A percentile compares a stretch with the other conserved stretches of the same genome.
These are phyloP conservation scores for Lepidium sativum DNA, from an alignment of 345 rosid genomes.

Conservation along the genomic window DNA sequence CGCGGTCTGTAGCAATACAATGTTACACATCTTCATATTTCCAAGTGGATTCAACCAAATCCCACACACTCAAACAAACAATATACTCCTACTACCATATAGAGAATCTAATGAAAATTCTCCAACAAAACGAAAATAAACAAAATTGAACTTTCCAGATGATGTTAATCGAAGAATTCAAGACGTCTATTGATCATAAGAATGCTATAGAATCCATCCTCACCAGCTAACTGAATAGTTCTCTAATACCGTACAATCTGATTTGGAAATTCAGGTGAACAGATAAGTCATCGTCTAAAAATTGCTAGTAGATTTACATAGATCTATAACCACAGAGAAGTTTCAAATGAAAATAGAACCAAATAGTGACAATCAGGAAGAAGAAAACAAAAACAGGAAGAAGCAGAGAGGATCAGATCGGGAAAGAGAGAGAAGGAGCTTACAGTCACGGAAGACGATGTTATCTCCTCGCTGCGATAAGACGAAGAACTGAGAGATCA, in stretches of 20 bases:
- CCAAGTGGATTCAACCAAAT: not conserved
- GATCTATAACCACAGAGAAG: constrained; percentile 11
- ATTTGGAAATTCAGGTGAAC: not conserved
- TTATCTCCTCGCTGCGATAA: constrained; percentile 97
- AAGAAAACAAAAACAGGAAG: not conserved
- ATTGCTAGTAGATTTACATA: constrained; percentile 7
- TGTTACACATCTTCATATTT: not conserved
- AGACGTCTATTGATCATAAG: not conserved
- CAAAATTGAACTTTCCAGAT: not conserved
- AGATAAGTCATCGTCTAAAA: not conserved
- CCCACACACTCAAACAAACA: not conserved
- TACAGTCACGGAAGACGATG: constrained; percentile 97
- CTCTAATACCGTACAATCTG: not conserved
- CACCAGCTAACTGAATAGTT: not conserved
- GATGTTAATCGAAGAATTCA: not conserved
- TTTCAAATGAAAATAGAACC: too few relatives aligned
- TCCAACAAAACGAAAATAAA: not conserved
- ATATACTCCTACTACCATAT: not conserved
- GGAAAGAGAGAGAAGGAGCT: constrained; percentile 19
- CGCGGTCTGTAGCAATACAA: constrained; percentile 52
- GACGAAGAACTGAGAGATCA: constrained; percentile 98
- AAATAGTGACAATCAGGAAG: too few relatives aligned
- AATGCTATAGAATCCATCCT: not conserved
- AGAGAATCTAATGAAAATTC: not conserved
- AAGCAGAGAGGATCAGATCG: not conserved